These are phyloP conservation scores for Eremothecium coryli DNA, from an alignment of 1,139 yeast genomes.

Conservation along the genomic window DNA sequence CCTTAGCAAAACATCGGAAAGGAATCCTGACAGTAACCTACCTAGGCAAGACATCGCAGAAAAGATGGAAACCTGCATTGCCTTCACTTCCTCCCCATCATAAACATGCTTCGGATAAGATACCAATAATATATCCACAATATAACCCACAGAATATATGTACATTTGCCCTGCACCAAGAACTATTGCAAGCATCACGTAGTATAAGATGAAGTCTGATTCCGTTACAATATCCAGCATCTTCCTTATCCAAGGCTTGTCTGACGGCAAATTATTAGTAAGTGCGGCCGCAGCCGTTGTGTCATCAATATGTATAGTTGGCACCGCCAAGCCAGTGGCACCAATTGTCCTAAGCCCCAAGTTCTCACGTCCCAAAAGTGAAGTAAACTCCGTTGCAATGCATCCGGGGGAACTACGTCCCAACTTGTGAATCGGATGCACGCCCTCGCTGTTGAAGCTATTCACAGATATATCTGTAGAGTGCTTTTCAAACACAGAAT, in stretches of 20 bases:
- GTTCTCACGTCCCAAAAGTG: not conserved
- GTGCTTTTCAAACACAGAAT: not conserved
- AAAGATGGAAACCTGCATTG: constrained; percentile 62
- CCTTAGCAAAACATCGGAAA: constrained; percentile 52
- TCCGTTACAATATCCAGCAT: constrained; percentile 13
- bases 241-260: not conserved
- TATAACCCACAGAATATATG: constrained; percentile 64
- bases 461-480: not conserved
- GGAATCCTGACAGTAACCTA: constrained; percentile 56
- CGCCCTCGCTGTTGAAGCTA: not conserved
- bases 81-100: constrained; percentile 41
- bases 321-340: not conserved
- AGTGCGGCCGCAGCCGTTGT: too few relatives aligned
- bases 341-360: not conserved
- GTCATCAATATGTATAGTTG: not conserved
- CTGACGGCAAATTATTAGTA: not conserved
- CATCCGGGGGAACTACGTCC: not conserved
- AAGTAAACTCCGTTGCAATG: not conserved
- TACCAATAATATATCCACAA: constrained; percentile 45
- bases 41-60: constrained; percentile 63
- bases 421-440: not conserved
- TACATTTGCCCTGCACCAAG: constrained; percentile 76
- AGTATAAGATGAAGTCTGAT: constrained; percentile 39
- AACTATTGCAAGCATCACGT: constrained; percentile 47
- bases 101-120: constrained; percentile 24